Conservation (phyloP, 495 filamentous ascomycete genomes). For the Monascus purpureus region DNA sequence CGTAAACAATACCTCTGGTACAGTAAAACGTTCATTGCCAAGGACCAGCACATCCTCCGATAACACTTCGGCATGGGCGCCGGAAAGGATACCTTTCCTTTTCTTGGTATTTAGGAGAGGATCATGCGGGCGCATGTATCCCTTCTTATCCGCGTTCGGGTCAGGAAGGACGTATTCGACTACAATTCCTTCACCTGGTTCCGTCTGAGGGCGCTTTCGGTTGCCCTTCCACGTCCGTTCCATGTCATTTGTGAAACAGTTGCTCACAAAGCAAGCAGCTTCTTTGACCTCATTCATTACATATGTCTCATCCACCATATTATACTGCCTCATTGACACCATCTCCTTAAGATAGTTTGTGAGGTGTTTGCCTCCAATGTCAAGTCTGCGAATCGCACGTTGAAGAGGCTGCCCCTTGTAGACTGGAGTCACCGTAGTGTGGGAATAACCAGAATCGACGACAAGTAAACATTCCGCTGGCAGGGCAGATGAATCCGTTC, state of each 20-base stretch:
- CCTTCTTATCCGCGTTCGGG: slow-evolving; percentile 61
- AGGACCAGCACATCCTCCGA: slow-evolving; percentile 74
- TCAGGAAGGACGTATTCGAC: slow-evolving; percentile 91
- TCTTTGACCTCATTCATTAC: slow-evolving; percentile 96
- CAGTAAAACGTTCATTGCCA: slow-evolving; percentile 80
- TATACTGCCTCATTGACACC: slow-evolving; percentile 79
- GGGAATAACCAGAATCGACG: slow-evolving; percentile 84
- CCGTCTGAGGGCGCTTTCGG: slow-evolving; percentile 26
- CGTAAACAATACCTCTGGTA: slow-evolving; percentile 81
- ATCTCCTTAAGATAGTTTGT: slow-evolving; percentile 92
- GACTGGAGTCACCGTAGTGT: slow-evolving; percentile 83
- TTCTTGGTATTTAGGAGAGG: slow-evolving; percentile 44
- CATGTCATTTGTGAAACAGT: slow-evolving; percentile 65
- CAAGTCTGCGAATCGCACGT: slow-evolving; percentile 67
- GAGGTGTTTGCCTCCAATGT: slow-evolving; percentile 82
- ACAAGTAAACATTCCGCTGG: slow-evolving; percentile 76
- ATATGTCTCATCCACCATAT: slow-evolving; percentile 84
- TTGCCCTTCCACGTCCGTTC: slow-evolving; percentile 77
- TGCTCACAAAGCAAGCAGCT: slow-evolving; percentile 67
- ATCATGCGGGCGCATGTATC: slow-evolving; percentile 65
- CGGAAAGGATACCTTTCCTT: slow-evolving; percentile 37
- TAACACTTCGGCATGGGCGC: slow-evolving; percentile 38
- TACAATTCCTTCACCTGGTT: slow-evolving; percentile 52
- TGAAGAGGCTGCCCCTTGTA: slow-evolving; percentile 71
- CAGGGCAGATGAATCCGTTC: slow-evolving; percentile 14